These are phyloP conservation scores for Phlebopus sp. DNA, from an alignment of 1,284 basidiomycete genomes.

Conservation along the genomic window DNA sequence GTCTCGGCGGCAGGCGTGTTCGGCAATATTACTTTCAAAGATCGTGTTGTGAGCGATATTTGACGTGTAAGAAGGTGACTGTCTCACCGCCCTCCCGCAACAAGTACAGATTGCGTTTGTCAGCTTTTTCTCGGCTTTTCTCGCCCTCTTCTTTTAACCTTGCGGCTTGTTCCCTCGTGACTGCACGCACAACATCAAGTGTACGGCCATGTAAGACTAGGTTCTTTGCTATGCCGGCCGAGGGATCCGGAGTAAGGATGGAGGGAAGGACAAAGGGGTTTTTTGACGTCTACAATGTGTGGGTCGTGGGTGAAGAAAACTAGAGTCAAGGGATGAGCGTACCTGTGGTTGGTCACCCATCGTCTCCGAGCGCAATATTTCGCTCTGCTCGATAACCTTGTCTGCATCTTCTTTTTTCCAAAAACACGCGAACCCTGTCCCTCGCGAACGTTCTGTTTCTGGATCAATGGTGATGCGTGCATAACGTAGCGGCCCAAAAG, in stretches of 20 bases:
- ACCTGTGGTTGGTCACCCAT: conserved; percentile 38
- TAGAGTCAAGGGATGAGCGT: conserved; percentile 17
- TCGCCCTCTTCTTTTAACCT: conserved; percentile 87
- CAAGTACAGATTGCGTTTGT: conserved; percentile 95
- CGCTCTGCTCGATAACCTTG: conserved; percentile 79
- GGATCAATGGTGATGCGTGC: conserved; percentile 89
- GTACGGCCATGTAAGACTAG: conserved; percentile 93
- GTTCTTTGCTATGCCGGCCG: conserved; percentile 77
- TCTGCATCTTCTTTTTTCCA: conserved; percentile 94
- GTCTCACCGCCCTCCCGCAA: conserved; percentile 89
- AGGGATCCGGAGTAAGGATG: conserved; percentile 93
- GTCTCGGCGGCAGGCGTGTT: conserved; percentile 75
- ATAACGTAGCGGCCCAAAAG: conserved; percentile 92
- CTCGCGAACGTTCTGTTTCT: conserved; percentile 81
- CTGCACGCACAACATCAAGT: conserved; percentile 87
- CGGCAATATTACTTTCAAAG: conserved; percentile 74
- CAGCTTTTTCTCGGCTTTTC: conserved; percentile 81
- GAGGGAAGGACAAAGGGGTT: conserved; percentile 88
- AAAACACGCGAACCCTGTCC: conserved; percentile 97
- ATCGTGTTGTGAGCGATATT: not conserved
- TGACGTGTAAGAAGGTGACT: not conserved
- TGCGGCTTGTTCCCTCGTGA: conserved; percentile 85
- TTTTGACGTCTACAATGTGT: conserved; percentile 49
- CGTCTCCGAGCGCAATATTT: conserved; percentile 66
- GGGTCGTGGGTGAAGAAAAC: not conserved